These are phyloP conservation scores for Microascus cirrosus DNA, from an alignment of 2,329 filamentous ascomycete species.

Conservation along the genomic window DNA sequence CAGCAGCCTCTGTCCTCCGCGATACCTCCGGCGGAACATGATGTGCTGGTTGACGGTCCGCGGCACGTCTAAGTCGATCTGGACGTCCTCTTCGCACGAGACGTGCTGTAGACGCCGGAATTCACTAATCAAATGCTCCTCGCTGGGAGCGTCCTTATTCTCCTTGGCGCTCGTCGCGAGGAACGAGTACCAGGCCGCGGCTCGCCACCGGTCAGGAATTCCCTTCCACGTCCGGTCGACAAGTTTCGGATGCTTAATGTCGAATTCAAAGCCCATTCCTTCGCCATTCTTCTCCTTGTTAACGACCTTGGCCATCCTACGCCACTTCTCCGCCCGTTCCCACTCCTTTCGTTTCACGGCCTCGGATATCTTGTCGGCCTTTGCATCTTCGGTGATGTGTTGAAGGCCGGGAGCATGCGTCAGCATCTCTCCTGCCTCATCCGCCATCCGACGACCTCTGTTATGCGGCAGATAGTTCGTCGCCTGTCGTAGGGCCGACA, in stretches of 20 bases:
- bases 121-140: conserved; percentile 58
- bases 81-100: conserved; percentile 79
- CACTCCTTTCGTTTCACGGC: conserved; percentile 51
- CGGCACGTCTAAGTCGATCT: conserved; percentile 95
- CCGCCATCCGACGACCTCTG: conserved; percentile 47
- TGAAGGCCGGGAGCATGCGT: conserved; percentile 45
- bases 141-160: conserved; percentile 45
- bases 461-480: conserved; percentile 51
- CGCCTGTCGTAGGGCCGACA: conserved; percentile 44
- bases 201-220: conserved; percentile 90
- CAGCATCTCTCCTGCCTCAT: conserved; percentile 58
- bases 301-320: conserved; percentile 50
- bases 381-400: conserved; percentile 44
- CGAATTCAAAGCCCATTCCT: conserved; percentile 65
- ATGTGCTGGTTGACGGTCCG: conserved; percentile 91
- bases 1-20: conserved; percentile 80
- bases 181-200: conserved; percentile 91
- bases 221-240: conserved; percentile 95
- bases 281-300: conserved; percentile 38
- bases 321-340: conserved; percentile 55
- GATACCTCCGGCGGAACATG: conserved; percentile 89
- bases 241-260: conserved; percentile 70
- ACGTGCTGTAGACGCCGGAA: conserved; percentile 65
- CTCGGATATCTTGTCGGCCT: conserved; percentile 39
- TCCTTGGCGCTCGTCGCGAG: conserved; percentile 64